Evolutionary conservation across 2,329 filamentous ascomycete species (phyloP).

Genomic region (Curvularia eragrostidis): DNA sequence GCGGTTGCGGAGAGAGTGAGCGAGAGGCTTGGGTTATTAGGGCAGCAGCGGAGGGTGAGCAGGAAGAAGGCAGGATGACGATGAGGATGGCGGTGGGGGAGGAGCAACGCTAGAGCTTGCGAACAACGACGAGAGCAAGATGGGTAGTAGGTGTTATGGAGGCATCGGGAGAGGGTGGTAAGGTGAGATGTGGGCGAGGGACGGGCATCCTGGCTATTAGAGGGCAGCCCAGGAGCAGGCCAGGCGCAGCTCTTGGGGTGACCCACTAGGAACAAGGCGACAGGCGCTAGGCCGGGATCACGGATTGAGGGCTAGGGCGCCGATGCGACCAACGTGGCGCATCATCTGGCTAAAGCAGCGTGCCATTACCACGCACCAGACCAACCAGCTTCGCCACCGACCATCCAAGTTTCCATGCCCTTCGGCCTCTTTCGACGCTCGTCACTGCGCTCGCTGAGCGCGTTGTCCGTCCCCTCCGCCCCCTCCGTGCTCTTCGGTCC

Average conservation of each 20-base stretch:
- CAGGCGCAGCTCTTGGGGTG: slow-evolving; percentile 14
- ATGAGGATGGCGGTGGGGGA: slow-evolving; percentile 1
- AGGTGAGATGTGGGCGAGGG: slow-evolving; percentile 32
- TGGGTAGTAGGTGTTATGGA: slow-evolving; percentile 37
- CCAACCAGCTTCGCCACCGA: slow-evolving; percentile 21
- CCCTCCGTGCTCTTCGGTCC: slow-evolving; percentile 11
- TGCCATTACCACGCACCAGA: too few species aligned
- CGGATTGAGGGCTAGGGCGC: too few species aligned
- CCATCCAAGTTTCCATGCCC: slow-evolving; percentile 24
- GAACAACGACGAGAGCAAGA: slow-evolving; percentile 34
- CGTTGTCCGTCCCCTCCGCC: not conserved
- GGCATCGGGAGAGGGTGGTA: slow-evolving; percentile 37
- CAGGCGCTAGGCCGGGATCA: slow-evolving; percentile 22
- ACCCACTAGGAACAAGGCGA: slow-evolving; percentile 20
- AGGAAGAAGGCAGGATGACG: not conserved
- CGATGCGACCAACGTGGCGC: too few species aligned
- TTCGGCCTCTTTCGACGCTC: slow-evolving; percentile 20
- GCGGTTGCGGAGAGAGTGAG: slow-evolving; percentile 37
- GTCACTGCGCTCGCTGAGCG: not conserved
- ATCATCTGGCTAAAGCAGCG: slow-evolving; percentile 24
- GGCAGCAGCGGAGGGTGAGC: slow-evolving; percentile 15
- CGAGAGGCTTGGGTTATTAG: slow-evolving; percentile 35
- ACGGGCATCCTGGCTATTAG: slow-evolving; percentile 26
- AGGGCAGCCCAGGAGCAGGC: slow-evolving; percentile 15
- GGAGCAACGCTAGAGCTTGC: slow-evolving; percentile 37